Base-by-base conservation (phyloP, 108 stramenopile species). In the Skeletonema marinoi region DNA sequence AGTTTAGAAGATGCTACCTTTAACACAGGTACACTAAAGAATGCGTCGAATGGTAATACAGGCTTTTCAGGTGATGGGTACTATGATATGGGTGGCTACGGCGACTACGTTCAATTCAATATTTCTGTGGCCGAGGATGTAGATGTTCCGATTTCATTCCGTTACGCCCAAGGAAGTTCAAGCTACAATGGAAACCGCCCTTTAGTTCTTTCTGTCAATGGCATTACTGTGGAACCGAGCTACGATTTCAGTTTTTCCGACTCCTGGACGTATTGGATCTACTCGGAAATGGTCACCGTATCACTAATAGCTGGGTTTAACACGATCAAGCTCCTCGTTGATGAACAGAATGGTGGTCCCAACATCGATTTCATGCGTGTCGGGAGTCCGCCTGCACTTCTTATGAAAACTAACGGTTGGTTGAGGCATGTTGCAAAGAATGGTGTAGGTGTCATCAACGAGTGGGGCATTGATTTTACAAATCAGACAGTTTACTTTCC, bases 281-380 rank as follows among this genome's bases (percentile, higher is more conserved):
- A 83, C 50, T 41, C 82, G 4, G 78, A 78, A 14, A 30, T 83
- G 16, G 33, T 83, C 21, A 36, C 56, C 38, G 80, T 83, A 0
- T 38, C 19, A 3, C 65, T 84, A 19, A 68, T 35, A 58, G 75
- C 56, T 30, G 83, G 83, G 2, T 13, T 21, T 9, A 84, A 84
- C 36, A 77, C 65, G 1, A 65, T 84, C 74, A 78, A 71, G 64
- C 69, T 84, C 38, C 16, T 60, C 14, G 62, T 83, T 32, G 30
- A 17, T 0, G 65, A 73, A 12, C 71, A 73, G 66, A 36, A 69
- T 50, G 82, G 66, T 12, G 77, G 78, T 10, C 77, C 83, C 1
- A 80, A 80, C 21, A 84, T 84, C 56, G 83, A 84, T 71, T 79
- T 80, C 63, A 42, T 84, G 56, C 32, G 83, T 12, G 17, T 84